phyloP scores from a whole-genome alignment of 2,329 filamentous ascomycete genomes.

The Diaporthe ilicicola region DNA sequence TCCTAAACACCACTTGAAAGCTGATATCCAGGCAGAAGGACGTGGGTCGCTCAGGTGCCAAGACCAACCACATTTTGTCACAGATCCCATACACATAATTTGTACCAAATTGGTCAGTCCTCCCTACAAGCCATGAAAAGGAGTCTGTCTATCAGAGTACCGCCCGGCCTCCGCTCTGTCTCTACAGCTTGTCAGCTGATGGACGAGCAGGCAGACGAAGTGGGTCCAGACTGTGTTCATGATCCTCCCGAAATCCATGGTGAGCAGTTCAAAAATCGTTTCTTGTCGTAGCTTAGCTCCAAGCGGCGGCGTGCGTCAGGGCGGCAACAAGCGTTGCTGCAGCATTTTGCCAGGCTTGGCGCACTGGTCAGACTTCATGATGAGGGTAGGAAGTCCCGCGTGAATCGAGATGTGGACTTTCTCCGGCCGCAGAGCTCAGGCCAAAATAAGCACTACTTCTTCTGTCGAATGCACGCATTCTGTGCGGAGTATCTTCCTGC shows the following conservation, averaged over 20 bases:
- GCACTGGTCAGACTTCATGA: background rate
- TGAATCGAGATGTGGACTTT: background rate
- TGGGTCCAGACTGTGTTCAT: background rate
- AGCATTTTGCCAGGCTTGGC: background rate
- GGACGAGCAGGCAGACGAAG: constrained; percentile 12
- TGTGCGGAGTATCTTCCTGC: background rate
- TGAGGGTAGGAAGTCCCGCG: background rate
- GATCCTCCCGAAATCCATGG: constrained; percentile 1
- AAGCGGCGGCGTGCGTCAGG: background rate
- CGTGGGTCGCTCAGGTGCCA: background rate
- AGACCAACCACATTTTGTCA: background rate
- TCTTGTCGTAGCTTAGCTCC: background rate
- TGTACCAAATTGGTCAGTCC: background rate
- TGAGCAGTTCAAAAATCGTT: background rate
- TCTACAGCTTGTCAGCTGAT: constrained; percentile 14
- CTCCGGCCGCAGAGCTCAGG: background rate
- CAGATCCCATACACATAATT: background rate
- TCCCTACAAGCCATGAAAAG: too few species aligned
- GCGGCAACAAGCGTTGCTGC: background rate
- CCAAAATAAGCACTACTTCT: background rate
- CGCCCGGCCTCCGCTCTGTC: background rate
- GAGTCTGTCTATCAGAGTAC: background rate
- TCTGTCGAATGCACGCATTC: background rate
- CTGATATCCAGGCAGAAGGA: background rate
- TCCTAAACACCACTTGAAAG: background rate